Evolutionary conservation across 225 moss, liverwort and hornwort species (phyloP).

Genomic region (Takakia lepidozioides): DNA sequence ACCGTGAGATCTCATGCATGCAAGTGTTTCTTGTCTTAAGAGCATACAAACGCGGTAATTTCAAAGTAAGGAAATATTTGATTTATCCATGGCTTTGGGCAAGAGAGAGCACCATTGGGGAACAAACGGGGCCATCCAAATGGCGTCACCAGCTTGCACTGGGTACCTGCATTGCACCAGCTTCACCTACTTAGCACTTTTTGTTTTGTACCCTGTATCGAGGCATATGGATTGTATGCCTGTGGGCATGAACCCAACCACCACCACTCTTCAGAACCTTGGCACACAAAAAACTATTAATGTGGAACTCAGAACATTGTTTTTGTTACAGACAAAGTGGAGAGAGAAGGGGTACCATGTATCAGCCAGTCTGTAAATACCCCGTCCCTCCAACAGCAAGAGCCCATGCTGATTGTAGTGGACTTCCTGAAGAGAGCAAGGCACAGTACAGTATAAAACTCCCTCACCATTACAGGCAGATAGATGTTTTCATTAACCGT

Average conservation of each 20-base stretch:
- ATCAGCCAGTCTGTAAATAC: conserved; percentile 85
- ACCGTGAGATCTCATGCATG: too few species aligned
- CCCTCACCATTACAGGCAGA: too few species aligned
- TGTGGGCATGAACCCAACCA: too few species aligned
- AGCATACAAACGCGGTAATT: conserved; percentile 4
- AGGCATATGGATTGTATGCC: too few species aligned
- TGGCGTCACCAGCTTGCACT: conserved; percentile 93
- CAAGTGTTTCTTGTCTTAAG: not conserved
- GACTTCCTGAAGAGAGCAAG: conserved; percentile 52
- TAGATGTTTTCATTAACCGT: too few species aligned
- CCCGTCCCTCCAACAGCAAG: conserved; percentile 87
- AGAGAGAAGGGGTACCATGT: conserved; percentile 49
- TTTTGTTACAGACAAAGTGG: too few species aligned
- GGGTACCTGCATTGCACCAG: conserved; percentile 55
- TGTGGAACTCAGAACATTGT: too few species aligned
- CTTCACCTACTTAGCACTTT: not conserved
- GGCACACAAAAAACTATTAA: not conserved
- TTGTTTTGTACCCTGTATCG: not conserved
- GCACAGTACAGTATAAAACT: too few species aligned
- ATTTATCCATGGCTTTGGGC: too few species aligned
- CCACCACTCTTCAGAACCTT: not conserved
- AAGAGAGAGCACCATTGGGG: conserved; percentile 62
- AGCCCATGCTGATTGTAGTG: conserved; percentile 98
- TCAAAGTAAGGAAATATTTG: too few species aligned
- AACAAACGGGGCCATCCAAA: conserved; percentile 99